Base-by-base conservation (phyloP, 2,329 filamentous ascomycete species). In the Aspergillus uvarum region DNA sequence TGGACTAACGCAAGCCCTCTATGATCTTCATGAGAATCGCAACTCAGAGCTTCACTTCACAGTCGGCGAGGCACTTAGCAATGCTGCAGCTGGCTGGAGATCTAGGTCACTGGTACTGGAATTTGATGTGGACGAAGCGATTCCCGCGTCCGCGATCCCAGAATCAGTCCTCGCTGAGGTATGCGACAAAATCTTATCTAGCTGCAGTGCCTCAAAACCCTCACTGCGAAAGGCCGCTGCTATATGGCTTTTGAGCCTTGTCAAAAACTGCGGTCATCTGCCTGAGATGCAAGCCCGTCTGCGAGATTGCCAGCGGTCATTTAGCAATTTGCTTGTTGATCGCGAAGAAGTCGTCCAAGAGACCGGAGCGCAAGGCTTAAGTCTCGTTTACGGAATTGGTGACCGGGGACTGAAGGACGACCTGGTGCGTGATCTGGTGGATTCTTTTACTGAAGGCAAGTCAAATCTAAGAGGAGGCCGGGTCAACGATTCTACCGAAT, bases 271-370 rank as follows among this genome's bases (percentile, higher is more conserved):
- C 72, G 92, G 92, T 0, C 88, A 93, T 65, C 79, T 92, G n/a
- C 72, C 80, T 3, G 85, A 91, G 64, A 84, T 98, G 5, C 91
- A 96, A 70, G 79, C 81, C 4, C 85, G 87, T 12, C 80, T 99
- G 44, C 84, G 91, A 53, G 86, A 92, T 67, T 92, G 89, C 60
- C 95, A 99, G 74, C 85, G 84, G 38, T 90, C 92, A 0, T 99
- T 99, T 75, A 93, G 96, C 81, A 83, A 89, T 26, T 88, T 97
- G 31, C 83, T 99, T 12, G 89, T 89, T 16, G 92, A 96, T 59
- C 85, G 93, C 21, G 95, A 99, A 69, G 93, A 98, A 71, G 85
- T 98, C 8, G 92, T 98, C 0, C 95, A 99, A 75, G 95, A 99
- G 76, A 96, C 92, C 4, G 93, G 95, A 4, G 96, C 94, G 0